Base-by-base conservation (phyloP, 2,329 filamentous ascomycete genomes). In the Alternaria triticina region DNA sequence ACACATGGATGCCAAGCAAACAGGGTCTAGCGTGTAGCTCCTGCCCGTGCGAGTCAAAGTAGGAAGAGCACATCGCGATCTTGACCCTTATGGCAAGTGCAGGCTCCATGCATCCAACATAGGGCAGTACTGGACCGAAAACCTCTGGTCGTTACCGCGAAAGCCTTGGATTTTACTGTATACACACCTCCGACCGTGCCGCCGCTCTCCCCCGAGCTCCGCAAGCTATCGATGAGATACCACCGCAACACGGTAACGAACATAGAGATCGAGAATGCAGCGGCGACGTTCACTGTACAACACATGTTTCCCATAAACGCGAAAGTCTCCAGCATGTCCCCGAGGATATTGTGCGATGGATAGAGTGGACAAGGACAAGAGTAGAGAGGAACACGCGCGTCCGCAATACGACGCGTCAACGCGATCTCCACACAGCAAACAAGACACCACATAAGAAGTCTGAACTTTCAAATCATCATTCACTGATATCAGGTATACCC, bases 1-100 rank as follows among this genome's bases (percentile, higher is more conserved):
- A 66, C 58, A 65, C 61, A 33, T 49, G 54, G 33, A 27, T 45
- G 61, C 70, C 69, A 72, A 70, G 69, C 65, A 54, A 52, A 64
- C 65, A 60, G 51, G 60, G 54, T 59, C 59, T 66, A 66, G 67
- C 61, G 65, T 49, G 62, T 59, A 45, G 61, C 62, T 54, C 50
- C 55, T 66, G 61, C 62, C 57, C 54, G 27, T 62, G 47, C 59
- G 30, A 61, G 36, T 17, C n/a, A 40, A 40, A 40, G 36, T 40
- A 40, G 36, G 36, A 40, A 0, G 1, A 40, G 10, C 28, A 59
- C 49, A 59, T 33, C 49, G 20, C 56, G 25, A 59, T 20, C 27
- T 47, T 52, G 40, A 49, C 23, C 54, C 43, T 40, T 40, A 36
- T 1, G 23, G 30, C 30, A 52, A 23, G 23, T 22, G 10, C 3